Evolutionary conservation across 2,329 filamentous ascomycete genomes (phyloP), one percentile per base, ranked within the genome.

Genomic region (Cadophora sp.): DNA sequence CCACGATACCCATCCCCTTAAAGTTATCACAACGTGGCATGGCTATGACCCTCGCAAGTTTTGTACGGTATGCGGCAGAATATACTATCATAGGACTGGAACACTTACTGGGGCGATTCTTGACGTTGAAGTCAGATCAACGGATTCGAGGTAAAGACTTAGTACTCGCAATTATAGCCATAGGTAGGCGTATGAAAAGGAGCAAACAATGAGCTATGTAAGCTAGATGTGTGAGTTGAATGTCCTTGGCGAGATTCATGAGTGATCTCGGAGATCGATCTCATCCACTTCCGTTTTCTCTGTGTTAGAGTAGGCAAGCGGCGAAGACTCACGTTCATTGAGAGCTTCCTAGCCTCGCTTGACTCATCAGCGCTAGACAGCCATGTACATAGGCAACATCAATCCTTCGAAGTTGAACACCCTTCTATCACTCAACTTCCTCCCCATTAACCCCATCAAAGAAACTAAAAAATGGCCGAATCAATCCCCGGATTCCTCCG

Each of bases 401-500:
- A 11, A 43, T 19, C 43, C 19, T 22, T 48, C 5, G 7, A 48
- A 22, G 6, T 22, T 11, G 2, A 22, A 48, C 11, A 48, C 22
- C 19, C 2, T 22, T 9, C 19, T 22, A 9, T 48, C 43, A 22
- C 7, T 48, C 43, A 22, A n/a, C 37, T 8, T 43, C 12, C 14
- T 43, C 3, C 37, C 14, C 37, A 43, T 16, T 12, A 43, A 16
- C 3, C 37, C 12, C 37, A 3, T 16, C 37, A n/a, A 8, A 43
- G 3, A 43, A 48, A 48, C 4, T 48, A 2, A 19, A 48, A 31
- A n/a, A 55, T 55, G 51, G 26, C 51, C 14, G 51, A 34, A n/a
- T 4, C 14, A 19, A 6, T 55, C 14, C 27, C 51, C 16, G 51
- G 51, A 5, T 64, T 68, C 19, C 66, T 68, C 34, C 48, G 34